Percentiles rank a stretch among this genome's conserved stretches.
phyloP scores from a whole-genome alignment of 768 basidiomycete genomes.

The Lepiota venenata region DNA sequence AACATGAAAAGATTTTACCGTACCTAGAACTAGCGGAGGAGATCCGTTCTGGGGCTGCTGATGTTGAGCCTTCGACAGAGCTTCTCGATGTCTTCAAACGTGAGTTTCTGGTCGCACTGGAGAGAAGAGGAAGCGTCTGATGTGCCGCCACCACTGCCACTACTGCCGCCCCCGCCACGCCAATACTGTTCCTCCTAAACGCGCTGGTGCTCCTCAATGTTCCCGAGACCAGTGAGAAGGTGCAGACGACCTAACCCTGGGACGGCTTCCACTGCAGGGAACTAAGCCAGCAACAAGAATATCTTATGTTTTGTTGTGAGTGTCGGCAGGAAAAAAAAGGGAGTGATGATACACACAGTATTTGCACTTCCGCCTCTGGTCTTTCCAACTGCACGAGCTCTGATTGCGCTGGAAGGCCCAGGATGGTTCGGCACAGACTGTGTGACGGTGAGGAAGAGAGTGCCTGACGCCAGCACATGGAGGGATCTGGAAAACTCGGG shows the following conservation, averaged over 20 bases:
- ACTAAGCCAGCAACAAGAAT: constrained; percentile 70
- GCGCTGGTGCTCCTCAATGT: constrained; percentile 63
- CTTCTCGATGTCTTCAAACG: constrained; percentile 72
- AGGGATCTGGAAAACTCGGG: constrained; percentile 40
- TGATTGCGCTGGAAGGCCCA: constrained; percentile 49
- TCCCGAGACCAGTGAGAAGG: constrained; percentile 73
- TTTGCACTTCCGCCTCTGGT: constrained; percentile 71
- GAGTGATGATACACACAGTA: constrained; percentile 30
- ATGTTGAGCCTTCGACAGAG: constrained; percentile 74
- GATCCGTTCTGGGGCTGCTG: constrained; percentile 54
- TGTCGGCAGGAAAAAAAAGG: background rate
- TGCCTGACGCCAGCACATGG: constrained; percentile 76
- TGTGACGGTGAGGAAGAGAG: constrained; percentile 75
- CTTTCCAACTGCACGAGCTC: constrained; percentile 70
- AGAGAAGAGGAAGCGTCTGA: constrained; percentile 55
- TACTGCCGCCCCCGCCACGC: no score
- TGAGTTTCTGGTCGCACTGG: constrained; percentile 55
- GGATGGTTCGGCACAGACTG: constrained; percentile 62
- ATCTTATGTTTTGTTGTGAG: constrained; percentile 30
- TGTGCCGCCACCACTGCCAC: no score
- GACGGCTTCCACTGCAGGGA: constrained; percentile 59
- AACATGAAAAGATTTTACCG: constrained; percentile 9
- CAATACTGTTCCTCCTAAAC: constrained; percentile 87
- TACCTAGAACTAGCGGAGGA: constrained; percentile 60
- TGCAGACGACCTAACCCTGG: constrained; percentile 69